Percentiles rank a stretch among this genome's conserved stretches.
Evolutionary conservation across 768 basidiomycete genomes (phyloP).

Genomic region (Lentinula detonsa): DNA sequence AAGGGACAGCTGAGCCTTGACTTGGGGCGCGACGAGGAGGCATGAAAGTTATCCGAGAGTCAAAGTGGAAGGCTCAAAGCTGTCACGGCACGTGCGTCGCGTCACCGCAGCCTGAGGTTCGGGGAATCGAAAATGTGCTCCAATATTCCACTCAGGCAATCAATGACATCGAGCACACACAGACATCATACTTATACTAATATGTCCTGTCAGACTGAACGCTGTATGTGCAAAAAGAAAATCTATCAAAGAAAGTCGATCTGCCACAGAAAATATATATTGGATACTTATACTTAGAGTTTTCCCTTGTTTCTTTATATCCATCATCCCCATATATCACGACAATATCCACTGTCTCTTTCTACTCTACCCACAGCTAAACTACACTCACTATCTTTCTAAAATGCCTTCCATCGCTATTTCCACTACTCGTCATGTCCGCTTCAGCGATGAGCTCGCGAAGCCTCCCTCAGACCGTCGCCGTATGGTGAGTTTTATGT

Average conservation of each 20-base stretch:
- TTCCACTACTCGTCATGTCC: neutral
- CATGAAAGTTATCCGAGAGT: constrained; percentile 21
- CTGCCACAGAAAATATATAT: neutral
- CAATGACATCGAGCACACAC: too few species aligned
- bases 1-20: constrained; percentile 37
- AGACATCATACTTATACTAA: too few species aligned
- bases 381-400: constrained; percentile 1
- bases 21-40: constrained; percentile 50
- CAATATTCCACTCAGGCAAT: too few species aligned
- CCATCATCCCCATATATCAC: neutral
- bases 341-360: neutral
- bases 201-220: neutral
- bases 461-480: constrained; percentile 5
- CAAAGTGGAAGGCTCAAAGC: neutral
- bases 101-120: neutral
- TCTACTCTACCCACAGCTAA: neutral
- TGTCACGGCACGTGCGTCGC: neutral
- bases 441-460: constrained; percentile 7
- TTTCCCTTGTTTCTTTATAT: neutral
- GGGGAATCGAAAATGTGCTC: too few species aligned
- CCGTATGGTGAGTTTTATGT: constrained; percentile 6
- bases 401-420: constrained; percentile 2
- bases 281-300: too few species aligned
- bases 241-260: neutral
- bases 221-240: too few species aligned